A percentile compares a stretch with the other conserved stretches of the same genome.
phyloP scores from a whole-genome alignment of 2,329 filamentous ascomycete species.

The Ceratocystiopsis brevicomis region DNA sequence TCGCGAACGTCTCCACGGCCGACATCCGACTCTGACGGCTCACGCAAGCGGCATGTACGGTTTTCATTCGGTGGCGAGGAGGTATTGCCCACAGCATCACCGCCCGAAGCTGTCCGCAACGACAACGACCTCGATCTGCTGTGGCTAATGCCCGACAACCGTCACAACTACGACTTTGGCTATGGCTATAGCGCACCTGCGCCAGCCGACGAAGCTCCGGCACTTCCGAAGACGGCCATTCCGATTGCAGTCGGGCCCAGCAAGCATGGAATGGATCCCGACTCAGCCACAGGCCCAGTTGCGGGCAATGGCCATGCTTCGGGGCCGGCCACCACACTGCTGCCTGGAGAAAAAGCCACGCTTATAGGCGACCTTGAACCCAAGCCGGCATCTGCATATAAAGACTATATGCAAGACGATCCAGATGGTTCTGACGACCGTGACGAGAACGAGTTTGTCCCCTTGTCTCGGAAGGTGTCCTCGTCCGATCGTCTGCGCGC shows the following conservation, averaged over 20 bases:
- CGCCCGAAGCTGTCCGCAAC: constrained; percentile 12
- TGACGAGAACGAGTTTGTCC: constrained; percentile 16
- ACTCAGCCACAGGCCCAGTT: too few relatives aligned
- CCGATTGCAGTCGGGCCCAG: too few relatives aligned
- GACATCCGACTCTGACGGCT: not conserved
- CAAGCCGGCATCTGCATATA: too few relatives aligned
- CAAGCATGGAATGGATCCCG: too few relatives aligned
- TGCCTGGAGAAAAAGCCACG: not conserved
- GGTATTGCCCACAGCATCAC: constrained; percentile 40
- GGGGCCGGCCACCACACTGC: not conserved
- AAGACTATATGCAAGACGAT: too few relatives aligned
- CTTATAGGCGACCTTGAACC: too few relatives aligned
- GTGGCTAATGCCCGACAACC: constrained; percentile 6
- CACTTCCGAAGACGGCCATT: too few relatives aligned
- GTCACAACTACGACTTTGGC: not conserved
- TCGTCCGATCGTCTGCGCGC: constrained; percentile 20
- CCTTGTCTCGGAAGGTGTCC: constrained; percentile 17
- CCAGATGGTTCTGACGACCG: constrained; percentile 11
- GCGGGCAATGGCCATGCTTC: too few relatives aligned
- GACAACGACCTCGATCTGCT: constrained; percentile 3
- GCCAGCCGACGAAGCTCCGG: too few relatives aligned
- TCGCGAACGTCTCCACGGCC: not conserved
- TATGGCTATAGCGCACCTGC: not conserved
- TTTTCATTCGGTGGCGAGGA: constrained; percentile 42
- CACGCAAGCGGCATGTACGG: constrained; percentile 34